These are phyloP conservation scores for Leccinum obscurum DNA, from an alignment of 768 basidiomycete species.

Conservation along the genomic window DNA sequence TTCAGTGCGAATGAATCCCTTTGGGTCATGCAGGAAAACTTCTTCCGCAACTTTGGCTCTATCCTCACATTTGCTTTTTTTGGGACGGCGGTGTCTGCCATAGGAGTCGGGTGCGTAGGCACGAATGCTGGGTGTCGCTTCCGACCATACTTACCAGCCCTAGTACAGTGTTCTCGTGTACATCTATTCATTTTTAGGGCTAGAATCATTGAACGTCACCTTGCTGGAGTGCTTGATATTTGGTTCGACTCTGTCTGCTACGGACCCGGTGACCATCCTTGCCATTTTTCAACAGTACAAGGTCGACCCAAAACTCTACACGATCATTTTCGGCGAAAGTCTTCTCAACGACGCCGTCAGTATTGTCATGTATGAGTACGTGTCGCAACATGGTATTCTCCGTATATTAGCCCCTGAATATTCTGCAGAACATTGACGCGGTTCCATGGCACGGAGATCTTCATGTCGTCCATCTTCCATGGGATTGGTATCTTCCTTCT, in stretches of 20 bases:
- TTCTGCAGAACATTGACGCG: constrained; percentile 76
- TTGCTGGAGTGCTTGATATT: constrained; percentile 94
- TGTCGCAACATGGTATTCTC: constrained; percentile 23
- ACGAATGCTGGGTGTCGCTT: not conserved
- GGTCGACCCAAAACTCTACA: constrained; percentile 97
- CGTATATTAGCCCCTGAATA: not conserved
- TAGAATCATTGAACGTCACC: constrained; percentile 84
- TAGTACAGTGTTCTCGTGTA: constrained; percentile 85
- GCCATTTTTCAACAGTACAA: constrained; percentile 99
- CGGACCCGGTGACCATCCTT: constrained; percentile 96
- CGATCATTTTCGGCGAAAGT: constrained; percentile 96
- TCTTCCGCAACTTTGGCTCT: constrained; percentile 97
- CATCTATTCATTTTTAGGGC: constrained; percentile 89
- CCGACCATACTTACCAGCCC: constrained; percentile 42
- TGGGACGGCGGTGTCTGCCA: constrained; percentile 94
- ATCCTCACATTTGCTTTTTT: constrained; percentile 92
- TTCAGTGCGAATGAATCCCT: not conserved
- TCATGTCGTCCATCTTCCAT: constrained; percentile 86
- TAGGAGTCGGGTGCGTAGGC: constrained; percentile 85
- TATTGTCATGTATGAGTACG: constrained; percentile 99
- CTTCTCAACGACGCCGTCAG: constrained; percentile 98
- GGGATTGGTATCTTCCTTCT: constrained; percentile 97
- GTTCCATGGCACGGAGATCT: constrained; percentile 89
- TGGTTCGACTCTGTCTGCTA: constrained; percentile 95
- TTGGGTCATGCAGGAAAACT: constrained; percentile 72